phyloP scores from a whole-genome alignment of 306 rosid genomes.

The Sicyos baderoa region DNA sequence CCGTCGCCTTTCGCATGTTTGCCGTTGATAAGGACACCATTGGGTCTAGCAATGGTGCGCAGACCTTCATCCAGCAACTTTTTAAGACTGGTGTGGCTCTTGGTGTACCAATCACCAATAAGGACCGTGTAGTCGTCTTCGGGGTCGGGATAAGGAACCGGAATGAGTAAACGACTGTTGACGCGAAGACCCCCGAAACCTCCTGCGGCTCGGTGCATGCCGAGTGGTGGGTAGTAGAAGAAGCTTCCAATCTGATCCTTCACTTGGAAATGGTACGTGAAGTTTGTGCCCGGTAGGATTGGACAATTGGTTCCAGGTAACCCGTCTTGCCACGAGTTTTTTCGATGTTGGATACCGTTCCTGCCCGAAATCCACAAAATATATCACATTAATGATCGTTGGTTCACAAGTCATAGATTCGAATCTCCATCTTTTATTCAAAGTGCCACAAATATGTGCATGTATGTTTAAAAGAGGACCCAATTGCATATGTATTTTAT shows the following conservation, averaged over 20 bases:
- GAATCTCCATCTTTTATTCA: too few relatives aligned
- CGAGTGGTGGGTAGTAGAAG: background rate
- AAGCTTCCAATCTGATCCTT: conserved; percentile 50
- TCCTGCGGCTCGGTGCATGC: conserved; percentile 25
- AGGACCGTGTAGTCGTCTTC: conserved; percentile 79
- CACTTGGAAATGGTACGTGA: conserved; percentile 58
- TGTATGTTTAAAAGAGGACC: too few relatives aligned
- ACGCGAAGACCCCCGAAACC: conserved; percentile 63
- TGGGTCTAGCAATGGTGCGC: conserved; percentile 44
- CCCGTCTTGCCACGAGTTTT: conserved; percentile 85
- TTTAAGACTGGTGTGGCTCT: conserved; percentile 44
- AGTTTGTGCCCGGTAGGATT: conserved; percentile 48
- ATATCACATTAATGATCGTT: too few relatives aligned
- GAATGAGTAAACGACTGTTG: conserved; percentile 58
- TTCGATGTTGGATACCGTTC: conserved; percentile 69
- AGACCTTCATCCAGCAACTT: conserved; percentile 45
- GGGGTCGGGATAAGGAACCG: conserved; percentile 70
- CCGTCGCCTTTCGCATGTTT: conserved; percentile 48
- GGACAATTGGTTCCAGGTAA: conserved; percentile 63
- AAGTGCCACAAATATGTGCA: too few relatives aligned
- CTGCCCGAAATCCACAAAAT: background rate
- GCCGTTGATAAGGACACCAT: conserved; percentile 65
- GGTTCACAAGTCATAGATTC: too few relatives aligned
- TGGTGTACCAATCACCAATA: conserved; percentile 72
- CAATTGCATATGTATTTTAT: too few relatives aligned